Conservation (phyloP, 1,284 basidiomycete species). For the Exobasidium cylindrosporum region DNA sequence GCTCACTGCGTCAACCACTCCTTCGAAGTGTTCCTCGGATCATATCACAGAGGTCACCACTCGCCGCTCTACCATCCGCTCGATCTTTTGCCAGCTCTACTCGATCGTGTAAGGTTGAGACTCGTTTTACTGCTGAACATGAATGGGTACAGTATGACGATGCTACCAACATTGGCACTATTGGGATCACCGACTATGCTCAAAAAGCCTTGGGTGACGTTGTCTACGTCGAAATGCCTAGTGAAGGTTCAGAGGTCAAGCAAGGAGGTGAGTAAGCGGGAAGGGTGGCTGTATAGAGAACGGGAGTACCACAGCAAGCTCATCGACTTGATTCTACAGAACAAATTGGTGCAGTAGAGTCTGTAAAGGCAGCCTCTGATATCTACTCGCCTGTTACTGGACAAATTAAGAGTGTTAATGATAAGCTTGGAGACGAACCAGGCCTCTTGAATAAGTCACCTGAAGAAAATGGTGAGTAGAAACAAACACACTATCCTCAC, state of each 20-base stretch:
- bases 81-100: conserved; percentile 18
- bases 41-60: neutral
- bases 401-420: conserved; percentile 75
- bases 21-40: neutral
- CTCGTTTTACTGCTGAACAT: conserved; percentile 72
- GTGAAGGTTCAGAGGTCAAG: conserved; percentile 66
- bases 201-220: conserved; percentile 92
- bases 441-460: conserved; percentile 85
- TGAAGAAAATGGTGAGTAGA: conserved; percentile 72
- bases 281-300: too few species aligned
- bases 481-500: neutral
- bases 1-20: neutral
- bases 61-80: neutral
- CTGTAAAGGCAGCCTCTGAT: conserved; percentile 95
- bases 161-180: conserved; percentile 71
- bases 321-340: conserved; percentile 60
- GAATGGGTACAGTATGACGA: conserved; percentile 83
- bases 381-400: conserved; percentile 95
- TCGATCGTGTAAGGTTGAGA: conserved; percentile 24
- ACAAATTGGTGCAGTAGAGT: conserved; percentile 91
- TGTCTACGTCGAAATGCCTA: conserved; percentile 91
- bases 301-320: too few species aligned
- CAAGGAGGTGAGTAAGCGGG: conserved; percentile 76
- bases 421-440: conserved; percentile 68
- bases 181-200: conserved; percentile 91